Evolutionary conservation across 2,329 filamentous ascomycete species (phyloP).

Genomic region (Mollisiaceae sp.): DNA sequence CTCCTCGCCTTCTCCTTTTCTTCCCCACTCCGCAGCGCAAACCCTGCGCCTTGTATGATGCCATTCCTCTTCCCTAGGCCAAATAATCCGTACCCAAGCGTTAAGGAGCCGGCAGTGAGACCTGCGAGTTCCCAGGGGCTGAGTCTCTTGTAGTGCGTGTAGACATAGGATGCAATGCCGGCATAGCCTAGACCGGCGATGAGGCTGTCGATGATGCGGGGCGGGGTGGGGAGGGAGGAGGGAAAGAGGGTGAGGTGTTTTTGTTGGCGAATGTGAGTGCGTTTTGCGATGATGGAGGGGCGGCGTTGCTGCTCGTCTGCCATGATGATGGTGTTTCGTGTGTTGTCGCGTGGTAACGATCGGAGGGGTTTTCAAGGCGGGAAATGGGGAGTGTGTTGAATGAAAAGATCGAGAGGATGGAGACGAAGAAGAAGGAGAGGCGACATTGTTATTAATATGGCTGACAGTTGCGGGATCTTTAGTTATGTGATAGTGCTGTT

Average conservation of each 20-base stretch:
- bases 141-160: slow-evolving; percentile 15
- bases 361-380: neutral
- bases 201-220: slow-evolving; percentile 18
- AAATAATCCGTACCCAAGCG: slow-evolving; percentile 21
- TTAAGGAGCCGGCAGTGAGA: slow-evolving; percentile 19
- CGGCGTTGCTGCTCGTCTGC: slow-evolving; percentile 7
- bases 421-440: neutral
- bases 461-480: neutral
- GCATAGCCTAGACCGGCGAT: slow-evolving; percentile 24
- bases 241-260: slow-evolving; percentile 16
- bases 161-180: slow-evolving; percentile 19
- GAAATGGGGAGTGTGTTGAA: neutral
- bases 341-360: neutral
- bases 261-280: slow-evolving; percentile 23
- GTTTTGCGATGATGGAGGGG: slow-evolving; percentile 24
- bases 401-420: neutral
- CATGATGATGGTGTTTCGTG: neutral
- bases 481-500: slow-evolving; percentile 9
- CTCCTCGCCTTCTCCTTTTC: slow-evolving; percentile 26
- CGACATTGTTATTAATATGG: slow-evolving; percentile 6
- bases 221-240: slow-evolving; percentile 10
- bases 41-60: slow-evolving; percentile 24
- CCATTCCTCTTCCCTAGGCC: slow-evolving; percentile 25
- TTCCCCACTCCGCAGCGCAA: slow-evolving; percentile 13
- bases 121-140: slow-evolving; percentile 18